A percentile compares a stretch with the other conserved stretches of the same genome.
Evolutionary conservation across 495 filamentous ascomycete species (phyloP).

Genomic region (Viridothelium virens): DNA sequence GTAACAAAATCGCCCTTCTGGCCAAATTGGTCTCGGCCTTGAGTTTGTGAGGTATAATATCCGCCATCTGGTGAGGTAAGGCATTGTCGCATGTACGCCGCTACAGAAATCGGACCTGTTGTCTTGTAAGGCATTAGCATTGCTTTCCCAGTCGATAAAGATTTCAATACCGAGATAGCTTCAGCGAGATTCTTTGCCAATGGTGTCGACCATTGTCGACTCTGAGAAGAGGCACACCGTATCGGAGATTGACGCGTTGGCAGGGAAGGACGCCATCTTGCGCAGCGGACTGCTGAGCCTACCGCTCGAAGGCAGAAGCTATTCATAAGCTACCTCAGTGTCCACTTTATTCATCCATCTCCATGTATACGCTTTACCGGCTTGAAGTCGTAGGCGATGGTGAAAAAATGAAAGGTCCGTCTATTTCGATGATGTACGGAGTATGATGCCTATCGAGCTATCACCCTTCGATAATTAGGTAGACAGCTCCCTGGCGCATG

Average conservation of each 20-base stretch:
- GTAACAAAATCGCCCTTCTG: conserved; percentile 90
- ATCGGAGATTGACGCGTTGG: not conserved
- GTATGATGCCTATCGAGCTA: not conserved
- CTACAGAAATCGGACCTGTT: conserved; percentile 85
- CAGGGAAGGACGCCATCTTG: not conserved
- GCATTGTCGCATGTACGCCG: conserved; percentile 96
- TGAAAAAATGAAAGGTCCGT: not conserved
- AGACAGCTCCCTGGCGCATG: no score
- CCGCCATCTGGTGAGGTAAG: conserved; percentile 84
- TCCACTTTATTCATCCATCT: not conserved
- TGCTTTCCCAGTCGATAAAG: not conserved
- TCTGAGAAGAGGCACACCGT: not conserved
- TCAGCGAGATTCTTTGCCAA: conserved; percentile 74
- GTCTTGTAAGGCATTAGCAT: conserved; percentile 36
- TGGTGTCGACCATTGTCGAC: conserved; percentile 72
- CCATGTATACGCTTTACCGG: not conserved
- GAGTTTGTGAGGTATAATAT: conserved; percentile 74
- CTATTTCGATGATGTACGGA: not conserved
- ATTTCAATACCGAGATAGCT: conserved; percentile 62
- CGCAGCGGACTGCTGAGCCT: not conserved
- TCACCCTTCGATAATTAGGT: no score
- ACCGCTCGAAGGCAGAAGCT: not conserved
- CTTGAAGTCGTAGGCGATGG: not conserved
- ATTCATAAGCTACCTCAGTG: not conserved
- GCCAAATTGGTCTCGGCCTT: conserved; percentile 75